Evolutionary conservation across 1,139 yeast species (phyloP).

Genomic region (Meyerozyma carpophila): DNA sequence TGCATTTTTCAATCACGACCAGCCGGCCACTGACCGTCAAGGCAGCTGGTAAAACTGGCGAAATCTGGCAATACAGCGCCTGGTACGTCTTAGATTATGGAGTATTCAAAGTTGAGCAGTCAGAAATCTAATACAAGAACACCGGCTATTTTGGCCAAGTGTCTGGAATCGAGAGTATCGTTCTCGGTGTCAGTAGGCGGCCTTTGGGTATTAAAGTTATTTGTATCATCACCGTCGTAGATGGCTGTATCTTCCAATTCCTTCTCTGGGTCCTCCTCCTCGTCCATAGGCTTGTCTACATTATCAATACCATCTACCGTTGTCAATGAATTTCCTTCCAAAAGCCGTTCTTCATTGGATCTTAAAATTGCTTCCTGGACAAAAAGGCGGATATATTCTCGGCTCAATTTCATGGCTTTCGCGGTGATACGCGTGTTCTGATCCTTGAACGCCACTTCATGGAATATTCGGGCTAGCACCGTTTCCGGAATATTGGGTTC

Average conservation of each 20-base stretch:
- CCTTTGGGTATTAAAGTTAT: background rate
- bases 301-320: slow-evolving; percentile 32
- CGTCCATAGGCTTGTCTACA: slow-evolving; percentile 12
- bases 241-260: background rate
- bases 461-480: slow-evolving; percentile 52
- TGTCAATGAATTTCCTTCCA: slow-evolving; percentile 23
- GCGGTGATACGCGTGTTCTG: slow-evolving; percentile 45
- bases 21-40: background rate
- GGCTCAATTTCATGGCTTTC: slow-evolving; percentile 43
- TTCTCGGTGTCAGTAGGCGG: slow-evolving; percentile 3
- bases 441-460: slow-evolving; percentile 46
- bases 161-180: slow-evolving; percentile 11
- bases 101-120: background rate
- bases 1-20: background rate
- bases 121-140: slow-evolving; percentile 12
- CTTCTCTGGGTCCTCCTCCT: slow-evolving; percentile 11
- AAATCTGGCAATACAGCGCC: background rate
- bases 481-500: slow-evolving; percentile 23
- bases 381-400: slow-evolving; percentile 56
- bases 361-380: slow-evolving; percentile 60
- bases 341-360: slow-evolving; percentile 48
- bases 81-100: background rate
- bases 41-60: background rate
- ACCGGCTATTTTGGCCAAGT: slow-evolving; percentile 11
- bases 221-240: background rate